Evolutionary conservation across 495 filamentous ascomycete species (phyloP), one percentile per base, ranked within the genome.

Genomic region (Pseudomonodictys pantanalensis): DNA sequence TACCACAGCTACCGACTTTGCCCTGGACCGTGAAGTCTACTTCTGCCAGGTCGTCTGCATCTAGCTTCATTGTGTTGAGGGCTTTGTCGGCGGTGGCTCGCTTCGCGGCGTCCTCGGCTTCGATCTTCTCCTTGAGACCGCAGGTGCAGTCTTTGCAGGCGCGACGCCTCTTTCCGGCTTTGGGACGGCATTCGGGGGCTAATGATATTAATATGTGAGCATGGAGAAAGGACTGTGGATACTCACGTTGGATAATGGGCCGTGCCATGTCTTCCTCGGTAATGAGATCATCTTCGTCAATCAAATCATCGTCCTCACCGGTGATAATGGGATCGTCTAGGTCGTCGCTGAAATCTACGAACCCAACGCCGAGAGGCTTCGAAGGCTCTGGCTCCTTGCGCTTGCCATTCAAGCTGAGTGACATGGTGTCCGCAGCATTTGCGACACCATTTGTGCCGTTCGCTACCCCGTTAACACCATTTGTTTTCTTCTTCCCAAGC

Each of bases 121-220:
- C 88, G 38, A 96, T 71, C 58, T 83, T 78, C 63, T 87, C 79
- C 2, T 88, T 87, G 3, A 98, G 80, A 35, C 95, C 93, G 68
- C 93, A 98, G 3, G 90, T 95, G 77, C 93, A 98, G 76, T 98
- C 93, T 75, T 97, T 97, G 78, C 93, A 98, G 55, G 93, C 91
- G 52, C 91, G 83, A 58, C 92, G 85, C 64, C 91, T 86, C 76
- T 93, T 92, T 54, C 89, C 89, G 26, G 83, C 76, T 75, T 88
- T 84, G 32, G 92, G 92, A 39, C 80, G 78, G 68, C 92, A 97
- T 73, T 95, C 88, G 18, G 85, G 80, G 47, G 92, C 89, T 95
- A 44, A 22, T 15, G 17, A 22, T 23, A 54, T 65, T 32, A 68
- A 65, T 49, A 18, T 23, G 22, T 8, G 18, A 20, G 6, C 15